These are phyloP conservation scores for Sporothrix inflata DNA, from an alignment of 2,329 filamentous ascomycete species.

Conservation along the genomic window DNA sequence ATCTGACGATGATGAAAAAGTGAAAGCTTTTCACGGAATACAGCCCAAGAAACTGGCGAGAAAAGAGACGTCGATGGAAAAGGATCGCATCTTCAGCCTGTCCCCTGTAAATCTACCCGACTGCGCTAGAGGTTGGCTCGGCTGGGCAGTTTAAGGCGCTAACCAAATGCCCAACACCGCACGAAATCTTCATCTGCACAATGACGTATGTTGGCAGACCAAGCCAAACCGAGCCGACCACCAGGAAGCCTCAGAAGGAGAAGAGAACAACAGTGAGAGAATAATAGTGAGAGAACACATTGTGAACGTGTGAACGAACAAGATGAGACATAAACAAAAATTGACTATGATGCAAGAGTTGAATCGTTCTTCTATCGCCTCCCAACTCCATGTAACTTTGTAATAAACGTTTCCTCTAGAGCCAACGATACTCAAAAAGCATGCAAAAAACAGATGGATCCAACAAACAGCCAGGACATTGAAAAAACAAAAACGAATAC, in stretches of 20 bases:
- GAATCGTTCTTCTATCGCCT: background rate
- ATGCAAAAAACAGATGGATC: background rate
- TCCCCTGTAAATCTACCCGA: background rate
- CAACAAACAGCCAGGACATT: background rate
- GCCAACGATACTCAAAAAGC: background rate
- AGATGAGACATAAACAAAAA: background rate
- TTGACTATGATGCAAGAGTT: background rate
- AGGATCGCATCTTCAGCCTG: background rate
- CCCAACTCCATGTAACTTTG: background rate
- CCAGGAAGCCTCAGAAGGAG: too few species aligned
- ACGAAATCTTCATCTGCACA: background rate
- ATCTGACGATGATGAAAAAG: too few species aligned
- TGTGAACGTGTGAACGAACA: background rate
- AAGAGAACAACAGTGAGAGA: background rate
- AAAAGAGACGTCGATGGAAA: background rate
- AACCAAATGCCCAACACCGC: background rate
- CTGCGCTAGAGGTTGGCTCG: background rate
- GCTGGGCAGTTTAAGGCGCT: background rate
- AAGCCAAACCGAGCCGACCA: too few species aligned
- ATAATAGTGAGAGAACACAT: background rate
- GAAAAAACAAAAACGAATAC: background rate
- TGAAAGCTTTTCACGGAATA: too few species aligned
- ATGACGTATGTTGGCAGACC: constrained; percentile 12
- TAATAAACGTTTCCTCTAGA: background rate
- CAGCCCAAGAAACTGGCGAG: too few species aligned